These are phyloP conservation scores for Nitzschia palea DNA, from an alignment of 108 stramenopile species.

Conservation along the genomic window DNA sequence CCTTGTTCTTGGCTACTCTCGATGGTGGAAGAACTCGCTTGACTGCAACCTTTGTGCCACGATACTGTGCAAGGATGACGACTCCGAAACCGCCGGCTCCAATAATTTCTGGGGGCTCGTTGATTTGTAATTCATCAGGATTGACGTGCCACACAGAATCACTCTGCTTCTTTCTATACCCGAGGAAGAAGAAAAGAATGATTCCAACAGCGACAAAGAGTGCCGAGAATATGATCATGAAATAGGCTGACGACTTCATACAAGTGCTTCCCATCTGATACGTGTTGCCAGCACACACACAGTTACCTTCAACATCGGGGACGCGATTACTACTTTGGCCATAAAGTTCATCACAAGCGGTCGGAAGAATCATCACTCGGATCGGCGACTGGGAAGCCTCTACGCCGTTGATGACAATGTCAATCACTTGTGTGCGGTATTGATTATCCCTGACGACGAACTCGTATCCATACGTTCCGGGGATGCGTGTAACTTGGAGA, in stretches of 20 bases:
- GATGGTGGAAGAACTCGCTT: slow-evolving; percentile 43
- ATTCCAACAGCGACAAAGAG: neutral
- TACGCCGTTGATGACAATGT: slow-evolving; percentile 21
- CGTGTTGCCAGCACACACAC: slow-evolving; percentile 1
- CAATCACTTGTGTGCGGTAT: slow-evolving; percentile 10
- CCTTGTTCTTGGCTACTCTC: too few relatives aligned
- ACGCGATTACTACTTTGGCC: slow-evolving; percentile 5
- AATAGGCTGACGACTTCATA: neutral
- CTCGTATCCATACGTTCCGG: neutral
- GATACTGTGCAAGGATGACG: slow-evolving; percentile 37
- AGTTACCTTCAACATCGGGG: slow-evolving; percentile 5
- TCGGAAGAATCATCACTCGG: slow-evolving; percentile 10
- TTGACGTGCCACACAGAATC: slow-evolving; percentile 50
- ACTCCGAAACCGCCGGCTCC: slow-evolving; percentile 46
- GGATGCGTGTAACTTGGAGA: neutral
- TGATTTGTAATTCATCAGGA: slow-evolving; percentile 37
- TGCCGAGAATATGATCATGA: neutral
- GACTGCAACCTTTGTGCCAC: slow-evolving; percentile 44
- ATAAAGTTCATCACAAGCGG: neutral
- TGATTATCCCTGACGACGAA: slow-evolving; percentile 6
- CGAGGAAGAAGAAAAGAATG: neutral
- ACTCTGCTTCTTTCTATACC: slow-evolving; percentile 16
- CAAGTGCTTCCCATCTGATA: neutral
- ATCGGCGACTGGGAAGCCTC: slow-evolving; percentile 31
- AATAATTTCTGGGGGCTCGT: slow-evolving; percentile 40